Conservation (phyloP, 192 early-diverging fungal genomes). For the Coemansia sp. region DNA sequence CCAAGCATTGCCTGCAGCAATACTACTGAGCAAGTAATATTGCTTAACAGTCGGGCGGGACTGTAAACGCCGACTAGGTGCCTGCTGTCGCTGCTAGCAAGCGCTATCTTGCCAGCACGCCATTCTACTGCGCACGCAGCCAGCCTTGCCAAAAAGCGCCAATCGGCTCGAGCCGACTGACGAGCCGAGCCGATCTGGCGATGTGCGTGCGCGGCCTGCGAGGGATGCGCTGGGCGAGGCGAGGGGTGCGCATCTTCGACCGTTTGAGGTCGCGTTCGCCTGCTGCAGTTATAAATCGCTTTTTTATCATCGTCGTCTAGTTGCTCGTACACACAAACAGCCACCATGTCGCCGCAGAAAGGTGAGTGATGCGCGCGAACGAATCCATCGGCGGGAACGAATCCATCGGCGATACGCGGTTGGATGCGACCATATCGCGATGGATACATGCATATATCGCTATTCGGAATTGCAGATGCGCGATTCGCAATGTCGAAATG, state of each 20-base stretch:
- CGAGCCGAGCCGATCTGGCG: neutral
- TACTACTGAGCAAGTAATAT: no score
- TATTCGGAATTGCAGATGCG: neutral
- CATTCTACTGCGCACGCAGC: neutral
- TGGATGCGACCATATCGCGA: neutral
- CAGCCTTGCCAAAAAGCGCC: neutral
- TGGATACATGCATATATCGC: neutral
- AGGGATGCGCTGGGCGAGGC: no score
- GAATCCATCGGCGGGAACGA: slow-evolving; percentile 7
- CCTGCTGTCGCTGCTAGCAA: neutral
- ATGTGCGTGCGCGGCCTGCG: no score
- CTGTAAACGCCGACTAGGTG: neutral
- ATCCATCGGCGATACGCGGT: neutral
- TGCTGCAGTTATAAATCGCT: no score
- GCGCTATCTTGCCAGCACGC: neutral
- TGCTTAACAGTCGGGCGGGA: no score
- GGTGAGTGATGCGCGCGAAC: slow-evolving; percentile 17
- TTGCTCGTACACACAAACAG: slow-evolving; percentile 8
- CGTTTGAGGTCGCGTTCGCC: no score
- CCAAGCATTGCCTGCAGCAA: no score
- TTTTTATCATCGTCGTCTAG: no score
- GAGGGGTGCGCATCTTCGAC: no score
- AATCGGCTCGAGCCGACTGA: neutral
- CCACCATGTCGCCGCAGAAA: slow-evolving; percentile 52
- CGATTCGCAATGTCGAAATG: no score